Evolutionary conservation across 345 rosid species (phyloP).

Genomic region (Combretum micranthum): DNA sequence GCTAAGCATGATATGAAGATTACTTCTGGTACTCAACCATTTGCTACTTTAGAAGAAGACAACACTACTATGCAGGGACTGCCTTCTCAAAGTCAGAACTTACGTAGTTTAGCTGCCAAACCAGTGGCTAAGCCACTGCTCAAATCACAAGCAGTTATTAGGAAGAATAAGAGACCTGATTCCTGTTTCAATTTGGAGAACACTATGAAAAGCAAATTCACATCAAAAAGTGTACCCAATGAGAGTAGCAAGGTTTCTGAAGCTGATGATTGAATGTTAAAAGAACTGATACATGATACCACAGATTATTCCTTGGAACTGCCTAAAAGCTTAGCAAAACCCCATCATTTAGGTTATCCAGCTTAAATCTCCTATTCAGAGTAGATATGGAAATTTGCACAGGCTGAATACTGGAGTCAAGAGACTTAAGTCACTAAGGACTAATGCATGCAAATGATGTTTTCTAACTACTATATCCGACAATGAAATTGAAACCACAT

Average conservation of each 20-base stretch:
- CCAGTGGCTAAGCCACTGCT: slow-evolving; percentile 6
- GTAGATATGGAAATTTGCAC: slow-evolving; percentile 41
- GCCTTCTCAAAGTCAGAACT: too few species aligned
- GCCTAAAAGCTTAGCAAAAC: slow-evolving; percentile 37
- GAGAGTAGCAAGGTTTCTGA: slow-evolving; percentile 23
- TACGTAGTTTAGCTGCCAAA: too few species aligned
- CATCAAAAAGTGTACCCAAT: slow-evolving; percentile 25
- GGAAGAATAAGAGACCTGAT: slow-evolving; percentile 30
- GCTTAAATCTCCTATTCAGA: slow-evolving; percentile 59
- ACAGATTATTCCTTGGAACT: slow-evolving; percentile 46
- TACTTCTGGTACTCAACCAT: too few species aligned
- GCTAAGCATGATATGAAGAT: too few species aligned
- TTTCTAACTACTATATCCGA: too few species aligned
- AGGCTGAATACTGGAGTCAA: slow-evolving; percentile 48
- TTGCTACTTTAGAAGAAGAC: too few species aligned
- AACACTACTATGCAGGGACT: too few species aligned
- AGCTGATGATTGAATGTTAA: slow-evolving; percentile 34
- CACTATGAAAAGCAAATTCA: slow-evolving; percentile 22
- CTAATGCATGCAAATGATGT: too few species aligned
- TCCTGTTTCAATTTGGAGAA: slow-evolving; percentile 14
- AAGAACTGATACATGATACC: slow-evolving; percentile 35
- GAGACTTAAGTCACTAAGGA: slow-evolving; percentile 82
- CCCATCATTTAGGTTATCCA: slow-evolving; percentile 61
- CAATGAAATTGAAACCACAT: too few species aligned
- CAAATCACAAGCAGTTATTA: slow-evolving; percentile 25